These are phyloP conservation scores for Boletus coccyginus DNA, from an alignment of 768 basidiomycete genomes.

Conservation along the genomic window DNA sequence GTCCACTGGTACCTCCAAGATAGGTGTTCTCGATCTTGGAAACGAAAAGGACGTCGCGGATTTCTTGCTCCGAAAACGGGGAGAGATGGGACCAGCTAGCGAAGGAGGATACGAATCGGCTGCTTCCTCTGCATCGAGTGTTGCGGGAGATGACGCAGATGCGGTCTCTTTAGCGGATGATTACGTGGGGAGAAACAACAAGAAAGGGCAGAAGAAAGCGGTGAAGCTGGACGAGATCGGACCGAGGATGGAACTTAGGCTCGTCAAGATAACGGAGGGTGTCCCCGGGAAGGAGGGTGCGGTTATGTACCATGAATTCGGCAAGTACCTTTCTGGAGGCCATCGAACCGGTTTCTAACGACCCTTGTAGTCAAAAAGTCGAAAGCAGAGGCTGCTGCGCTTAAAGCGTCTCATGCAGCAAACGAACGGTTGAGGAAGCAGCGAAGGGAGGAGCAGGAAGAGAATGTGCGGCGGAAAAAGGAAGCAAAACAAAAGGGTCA, in stretches of 20 bases:
- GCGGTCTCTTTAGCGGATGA: constrained; percentile 85
- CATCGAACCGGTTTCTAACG: constrained; percentile 4
- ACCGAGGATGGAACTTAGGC: constrained; percentile 87
- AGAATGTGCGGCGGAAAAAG: constrained; percentile 86
- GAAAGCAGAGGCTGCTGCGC: constrained; percentile 64
- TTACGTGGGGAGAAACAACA: constrained; percentile 94
- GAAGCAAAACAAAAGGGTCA: constrained; percentile 33
- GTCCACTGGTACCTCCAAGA: constrained; percentile 19
- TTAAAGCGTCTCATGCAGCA: constrained; percentile 73
- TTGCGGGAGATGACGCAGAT: constrained; percentile 78
- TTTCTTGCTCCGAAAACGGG: constrained; percentile 75
- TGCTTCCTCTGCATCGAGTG: constrained; percentile 78
- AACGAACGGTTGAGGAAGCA: constrained; percentile 74
- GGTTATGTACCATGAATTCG: constrained; percentile 93
- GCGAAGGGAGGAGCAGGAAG: constrained; percentile 85
- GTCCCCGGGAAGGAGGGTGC: constrained; percentile 90
- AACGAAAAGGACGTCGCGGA: constrained; percentile 95
- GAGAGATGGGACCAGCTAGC: constrained; percentile 53
- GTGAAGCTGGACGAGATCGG: constrained; percentile 93
- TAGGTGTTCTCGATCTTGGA: constrained; percentile 70
- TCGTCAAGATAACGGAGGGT: constrained; percentile 95
- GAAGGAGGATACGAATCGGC: constrained; percentile 75
- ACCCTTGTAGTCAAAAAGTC: constrained; percentile 76
- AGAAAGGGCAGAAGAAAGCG: constrained; percentile 86
- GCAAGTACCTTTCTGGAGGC: constrained; percentile 43